phyloP scores from a whole-genome alignment of 148 eudicot genomes.

The Cornus florida region DNA sequence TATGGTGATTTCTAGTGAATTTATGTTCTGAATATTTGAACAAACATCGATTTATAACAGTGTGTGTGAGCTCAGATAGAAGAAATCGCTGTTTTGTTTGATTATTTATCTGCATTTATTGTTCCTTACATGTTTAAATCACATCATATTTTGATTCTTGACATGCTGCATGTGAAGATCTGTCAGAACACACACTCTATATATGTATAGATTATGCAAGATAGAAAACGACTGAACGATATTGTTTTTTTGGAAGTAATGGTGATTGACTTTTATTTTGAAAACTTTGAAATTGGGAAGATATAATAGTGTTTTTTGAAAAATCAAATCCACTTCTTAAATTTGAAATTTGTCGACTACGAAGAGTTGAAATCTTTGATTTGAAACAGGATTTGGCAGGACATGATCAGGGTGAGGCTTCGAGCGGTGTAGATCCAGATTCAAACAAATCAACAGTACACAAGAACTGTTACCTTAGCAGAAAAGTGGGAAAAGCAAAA shows the following conservation, averaged over 20 bases:
- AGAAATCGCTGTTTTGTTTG: background rate
- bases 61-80: too few relatives aligned
- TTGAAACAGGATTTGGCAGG: constrained; percentile 63
- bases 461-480: constrained; percentile 34
- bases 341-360: constrained; percentile 16
- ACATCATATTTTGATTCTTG: background rate
- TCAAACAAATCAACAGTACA: constrained; percentile 49
- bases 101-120: background rate
- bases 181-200: background rate
- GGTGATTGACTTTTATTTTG: background rate
- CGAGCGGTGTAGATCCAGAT: constrained; percentile 68
- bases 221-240: background rate
- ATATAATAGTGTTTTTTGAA: background rate
- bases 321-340: background rate
- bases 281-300: background rate
- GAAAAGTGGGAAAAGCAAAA: constrained; percentile 63
- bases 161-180: background rate
- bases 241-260: background rate
- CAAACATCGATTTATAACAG: too few relatives aligned
- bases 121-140: background rate
- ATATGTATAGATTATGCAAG: background rate
- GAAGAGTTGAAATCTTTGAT: constrained; percentile 27
- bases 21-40: too few relatives aligned
- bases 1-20: background rate
- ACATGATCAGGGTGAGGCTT: constrained; percentile 35